Conservation (phyloP, 1,284 basidiomycete genomes). For the Golubevia pallescens region DNA sequence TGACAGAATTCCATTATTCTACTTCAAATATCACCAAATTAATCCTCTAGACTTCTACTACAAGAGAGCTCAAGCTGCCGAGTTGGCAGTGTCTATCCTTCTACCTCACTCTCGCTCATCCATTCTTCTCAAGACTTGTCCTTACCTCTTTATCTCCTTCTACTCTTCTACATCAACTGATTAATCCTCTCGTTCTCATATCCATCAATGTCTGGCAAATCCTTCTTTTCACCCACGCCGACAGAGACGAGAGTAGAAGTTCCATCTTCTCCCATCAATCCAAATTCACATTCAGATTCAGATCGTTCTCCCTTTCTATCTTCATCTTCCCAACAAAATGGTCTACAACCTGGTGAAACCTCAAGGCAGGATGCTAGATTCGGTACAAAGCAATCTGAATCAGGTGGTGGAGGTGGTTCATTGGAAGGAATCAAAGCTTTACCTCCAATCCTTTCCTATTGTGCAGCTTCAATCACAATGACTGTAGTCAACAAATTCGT, state of each 20-base stretch:
- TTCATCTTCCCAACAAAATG: neutral
- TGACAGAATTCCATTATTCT: too few relatives aligned
- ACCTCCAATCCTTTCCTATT: conserved; percentile 59
- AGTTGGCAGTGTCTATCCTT: too few relatives aligned
- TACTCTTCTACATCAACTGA: too few relatives aligned
- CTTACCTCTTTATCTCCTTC: too few relatives aligned
- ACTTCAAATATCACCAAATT: too few relatives aligned
- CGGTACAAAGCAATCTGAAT: neutral
- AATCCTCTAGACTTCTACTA: too few relatives aligned
- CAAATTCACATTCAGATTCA: neutral
- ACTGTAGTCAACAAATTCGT: conserved; percentile 64
- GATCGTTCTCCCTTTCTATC: neutral
- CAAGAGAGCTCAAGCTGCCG: too few relatives aligned
- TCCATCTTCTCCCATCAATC: neutral
- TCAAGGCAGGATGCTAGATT: neutral
- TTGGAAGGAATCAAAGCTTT: conserved; percentile 16
- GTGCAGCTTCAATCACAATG: conserved; percentile 60
- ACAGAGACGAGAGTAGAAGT: neutral
- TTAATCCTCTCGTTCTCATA: neutral
- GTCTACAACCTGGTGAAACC: neutral
- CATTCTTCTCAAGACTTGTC: too few relatives aligned
- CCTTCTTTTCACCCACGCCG: neutral
- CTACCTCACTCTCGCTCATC: too few relatives aligned
- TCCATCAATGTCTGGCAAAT: neutral
- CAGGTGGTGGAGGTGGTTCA: neutral